phyloP scores from a whole-genome alignment of 2,329 filamentous ascomycete genomes.

The Monilinia laxa region DNA sequence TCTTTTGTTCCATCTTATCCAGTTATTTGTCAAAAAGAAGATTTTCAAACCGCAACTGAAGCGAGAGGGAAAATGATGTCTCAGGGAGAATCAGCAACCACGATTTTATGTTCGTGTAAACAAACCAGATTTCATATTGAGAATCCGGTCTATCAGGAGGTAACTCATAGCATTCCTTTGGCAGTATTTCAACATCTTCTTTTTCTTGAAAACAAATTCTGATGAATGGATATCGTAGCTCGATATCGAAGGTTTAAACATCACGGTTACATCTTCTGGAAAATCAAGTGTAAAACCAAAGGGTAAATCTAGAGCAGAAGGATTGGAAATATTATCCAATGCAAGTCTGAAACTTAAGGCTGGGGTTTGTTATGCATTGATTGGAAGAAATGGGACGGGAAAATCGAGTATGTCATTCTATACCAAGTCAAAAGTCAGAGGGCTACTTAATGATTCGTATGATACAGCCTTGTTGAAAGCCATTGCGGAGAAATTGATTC shows the following conservation, averaged over 20 bases:
- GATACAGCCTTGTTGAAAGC: conserved; percentile 64
- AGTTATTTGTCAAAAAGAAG: neutral
- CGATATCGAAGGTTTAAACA: conserved; percentile 70
- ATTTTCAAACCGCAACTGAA: neutral
- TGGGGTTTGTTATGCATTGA: conserved; percentile 71
- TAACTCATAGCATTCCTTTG: conserved; percentile 8
- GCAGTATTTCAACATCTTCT: neutral
- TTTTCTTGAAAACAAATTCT: neutral
- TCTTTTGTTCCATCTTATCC: neutral
- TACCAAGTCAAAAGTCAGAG: conserved; percentile 18
- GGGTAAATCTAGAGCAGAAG: conserved; percentile 50
- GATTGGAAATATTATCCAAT: conserved; percentile 67
- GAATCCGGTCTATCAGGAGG: conserved; percentile 39
- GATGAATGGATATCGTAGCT: conserved; percentile 47
- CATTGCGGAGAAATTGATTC: conserved; percentile 75
- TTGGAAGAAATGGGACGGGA: conserved; percentile 78
- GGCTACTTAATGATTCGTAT: neutral
- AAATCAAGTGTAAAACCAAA: conserved; percentile 48
- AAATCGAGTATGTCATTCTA: conserved; percentile 64
- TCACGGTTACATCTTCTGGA: conserved; percentile 55
- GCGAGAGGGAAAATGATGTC: conserved; percentile 2
- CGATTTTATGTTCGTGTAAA: conserved; percentile 39
- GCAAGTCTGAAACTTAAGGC: conserved; percentile 71
- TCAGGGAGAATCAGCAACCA: conserved; percentile 33
- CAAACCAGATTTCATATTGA: conserved; percentile 41